Evolutionary conservation across 306 rosid genomes (phyloP).

Genomic region (Parietaria judaica): DNA sequence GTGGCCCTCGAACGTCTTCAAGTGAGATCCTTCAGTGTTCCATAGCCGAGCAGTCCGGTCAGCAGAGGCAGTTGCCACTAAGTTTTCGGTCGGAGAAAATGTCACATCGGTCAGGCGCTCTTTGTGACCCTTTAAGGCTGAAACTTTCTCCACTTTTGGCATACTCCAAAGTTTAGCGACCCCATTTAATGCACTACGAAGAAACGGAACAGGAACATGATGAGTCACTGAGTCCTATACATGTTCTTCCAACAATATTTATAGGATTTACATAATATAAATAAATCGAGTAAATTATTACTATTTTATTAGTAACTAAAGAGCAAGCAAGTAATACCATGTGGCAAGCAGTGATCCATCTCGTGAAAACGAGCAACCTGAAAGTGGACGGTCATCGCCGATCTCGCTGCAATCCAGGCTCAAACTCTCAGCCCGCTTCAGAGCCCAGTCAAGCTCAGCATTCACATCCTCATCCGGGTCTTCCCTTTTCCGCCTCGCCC

Average conservation of each 20-base stretch:
- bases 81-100: slow-evolving; percentile 67
- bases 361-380: slow-evolving; percentile 70
- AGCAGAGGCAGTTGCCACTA: slow-evolving; percentile 88
- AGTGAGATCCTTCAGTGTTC: slow-evolving; percentile 64
- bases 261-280: too few relatives aligned
- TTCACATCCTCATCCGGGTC: slow-evolving; percentile 93
- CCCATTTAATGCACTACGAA: slow-evolving; percentile 60
- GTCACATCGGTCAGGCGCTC: slow-evolving; percentile 80
- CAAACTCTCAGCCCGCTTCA: slow-evolving; percentile 60
- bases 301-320: too few relatives aligned
- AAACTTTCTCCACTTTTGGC: slow-evolving; percentile 58
- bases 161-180: slow-evolving; percentile 83
- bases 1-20: slow-evolving; percentile 79
- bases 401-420: slow-evolving; percentile 80
- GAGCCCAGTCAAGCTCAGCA: slow-evolving; percentile 76
- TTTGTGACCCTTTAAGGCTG: slow-evolving; percentile 75
- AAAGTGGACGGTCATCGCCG: slow-evolving; percentile 94
- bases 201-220: slow-evolving; percentile 25
- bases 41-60: slow-evolving; percentile 85
- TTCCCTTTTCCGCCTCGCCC: slow-evolving; percentile 71
- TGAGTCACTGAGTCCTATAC: neutral
- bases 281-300: too few relatives aligned
- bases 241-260: neutral
- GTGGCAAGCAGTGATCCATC: slow-evolving; percentile 79
- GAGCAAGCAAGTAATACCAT: slow-evolving; percentile 32